phyloP scores from a whole-genome alignment of 139 green algal species.

The Microglena sp. region DNA sequence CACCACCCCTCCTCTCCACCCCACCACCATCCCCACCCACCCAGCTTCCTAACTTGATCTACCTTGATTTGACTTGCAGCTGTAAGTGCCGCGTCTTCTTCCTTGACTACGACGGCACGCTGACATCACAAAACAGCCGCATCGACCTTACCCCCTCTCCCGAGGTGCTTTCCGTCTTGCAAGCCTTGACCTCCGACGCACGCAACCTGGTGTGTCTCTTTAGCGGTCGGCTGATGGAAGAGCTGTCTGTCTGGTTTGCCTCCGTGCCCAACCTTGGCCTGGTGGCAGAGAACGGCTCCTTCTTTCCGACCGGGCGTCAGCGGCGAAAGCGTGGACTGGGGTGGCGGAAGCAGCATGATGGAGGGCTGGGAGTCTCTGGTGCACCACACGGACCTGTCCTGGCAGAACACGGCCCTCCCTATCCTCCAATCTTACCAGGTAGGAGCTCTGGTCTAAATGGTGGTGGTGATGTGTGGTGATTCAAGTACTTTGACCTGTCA shows the following conservation, averaged over 20 bases:
- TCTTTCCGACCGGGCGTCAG: slow-evolving; percentile 30
- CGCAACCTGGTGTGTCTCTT: slow-evolving; percentile 87
- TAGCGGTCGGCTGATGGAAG: slow-evolving; percentile 55
- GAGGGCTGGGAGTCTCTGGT: slow-evolving; percentile 15
- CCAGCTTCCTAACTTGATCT: no score
- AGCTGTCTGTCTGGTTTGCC: slow-evolving; percentile 81
- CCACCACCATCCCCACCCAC: no score
- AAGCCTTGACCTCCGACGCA: slow-evolving; percentile 55
- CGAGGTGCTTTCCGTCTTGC: slow-evolving; percentile 48
- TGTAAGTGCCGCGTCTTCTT: slow-evolving; percentile 69
- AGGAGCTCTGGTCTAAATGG: neutral
- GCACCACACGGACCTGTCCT: slow-evolving; percentile 45
- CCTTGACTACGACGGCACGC: slow-evolving; percentile 96
- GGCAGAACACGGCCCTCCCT: slow-evolving; percentile 69
- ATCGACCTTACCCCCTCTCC: slow-evolving; percentile 10
- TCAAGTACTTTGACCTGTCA: slow-evolving; percentile 27
- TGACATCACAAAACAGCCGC: slow-evolving; percentile 42
- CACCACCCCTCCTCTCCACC: neutral
- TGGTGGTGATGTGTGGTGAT: neutral
- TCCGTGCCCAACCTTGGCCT: slow-evolving; percentile 66
- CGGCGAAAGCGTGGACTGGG: slow-evolving; percentile 12
- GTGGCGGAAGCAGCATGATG: neutral
- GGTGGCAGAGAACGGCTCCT: slow-evolving; percentile 93
- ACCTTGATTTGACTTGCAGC: no score
- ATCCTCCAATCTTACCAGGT: slow-evolving; percentile 59